Evolutionary conservation across 2,329 filamentous ascomycete species (phyloP).

Genomic region (Nothophoma quercina): DNA sequence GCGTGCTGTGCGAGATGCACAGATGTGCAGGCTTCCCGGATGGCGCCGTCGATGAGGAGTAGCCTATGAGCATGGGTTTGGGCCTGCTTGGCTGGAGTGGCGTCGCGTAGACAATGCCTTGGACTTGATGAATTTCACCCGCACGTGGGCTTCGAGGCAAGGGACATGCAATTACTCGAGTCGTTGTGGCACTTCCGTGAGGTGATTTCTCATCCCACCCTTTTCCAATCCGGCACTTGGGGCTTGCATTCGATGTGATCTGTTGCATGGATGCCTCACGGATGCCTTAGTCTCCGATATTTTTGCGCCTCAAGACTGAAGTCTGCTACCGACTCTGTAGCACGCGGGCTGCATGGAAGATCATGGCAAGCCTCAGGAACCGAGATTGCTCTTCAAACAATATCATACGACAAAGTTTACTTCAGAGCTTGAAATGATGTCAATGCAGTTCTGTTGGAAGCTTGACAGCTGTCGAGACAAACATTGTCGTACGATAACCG

Average conservation of each 20-base stretch:
- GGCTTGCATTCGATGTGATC: conserved; percentile 9
- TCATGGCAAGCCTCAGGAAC: conserved; percentile 15
- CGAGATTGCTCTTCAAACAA: conserved; percentile 39
- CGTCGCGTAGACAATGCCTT: conserved; percentile 18
- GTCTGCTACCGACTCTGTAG: conserved; percentile 15
- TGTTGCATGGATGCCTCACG: conserved; percentile 31
- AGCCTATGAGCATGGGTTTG: conserved; percentile 27
- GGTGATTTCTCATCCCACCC: conserved; percentile 20
- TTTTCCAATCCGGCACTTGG: conserved; percentile 12
- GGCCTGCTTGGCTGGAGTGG: conserved; percentile 23
- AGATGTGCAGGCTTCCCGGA: conserved; percentile 27
- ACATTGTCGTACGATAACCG: conserved; percentile 45
- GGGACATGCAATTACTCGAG: conserved; percentile 15
- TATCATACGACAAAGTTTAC: conserved; percentile 50
- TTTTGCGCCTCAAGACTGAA: conserved; percentile 34
- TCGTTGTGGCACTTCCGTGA: conserved; percentile 1
- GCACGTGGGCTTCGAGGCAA: conserved; percentile 30
- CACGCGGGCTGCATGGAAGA: conserved; percentile 18
- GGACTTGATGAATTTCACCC: conserved; percentile 12
- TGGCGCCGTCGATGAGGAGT: conserved; percentile 19
- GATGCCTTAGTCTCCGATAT: conserved; percentile 47
- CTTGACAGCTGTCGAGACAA: conserved; percentile 37
- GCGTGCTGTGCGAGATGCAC: conserved; percentile 32
- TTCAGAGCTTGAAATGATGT: conserved; percentile 30
- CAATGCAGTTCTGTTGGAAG: conserved; percentile 20